These are phyloP conservation scores for Aureobasidium sp. DNA, from an alignment of 2,329 filamentous ascomycete genomes.

Conservation along the genomic window DNA sequence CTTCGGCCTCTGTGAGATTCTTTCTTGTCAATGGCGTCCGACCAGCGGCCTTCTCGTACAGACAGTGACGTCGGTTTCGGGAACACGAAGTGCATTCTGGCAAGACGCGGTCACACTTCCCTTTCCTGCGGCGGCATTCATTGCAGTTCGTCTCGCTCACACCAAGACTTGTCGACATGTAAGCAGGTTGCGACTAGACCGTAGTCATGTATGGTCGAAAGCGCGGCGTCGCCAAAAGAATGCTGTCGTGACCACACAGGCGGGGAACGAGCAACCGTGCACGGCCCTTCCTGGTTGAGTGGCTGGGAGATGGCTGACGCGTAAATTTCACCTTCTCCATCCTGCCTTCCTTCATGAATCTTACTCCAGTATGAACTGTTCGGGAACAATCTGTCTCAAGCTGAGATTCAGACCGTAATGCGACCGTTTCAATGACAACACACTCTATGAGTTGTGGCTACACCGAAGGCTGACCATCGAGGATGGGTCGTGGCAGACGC, in stretches of 20 bases:
- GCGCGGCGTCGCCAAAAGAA: neutral
- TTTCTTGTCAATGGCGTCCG: slow-evolving; percentile 44
- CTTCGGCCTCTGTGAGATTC: slow-evolving; percentile 41
- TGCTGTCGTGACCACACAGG: neutral
- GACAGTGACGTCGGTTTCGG: slow-evolving; percentile 40
- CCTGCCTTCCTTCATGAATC: neutral
- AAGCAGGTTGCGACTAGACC: neutral
- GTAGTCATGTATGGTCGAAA: neutral
- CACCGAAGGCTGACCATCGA: neutral
- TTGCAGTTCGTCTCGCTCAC: slow-evolving; percentile 20
- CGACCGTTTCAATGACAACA: neutral
- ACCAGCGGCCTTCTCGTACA: slow-evolving; percentile 42
- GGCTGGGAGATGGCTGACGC: neutral
- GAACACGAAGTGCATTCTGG: slow-evolving; percentile 36
- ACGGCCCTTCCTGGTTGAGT: neutral
- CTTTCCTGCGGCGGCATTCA: slow-evolving; percentile 25
- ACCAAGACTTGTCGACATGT: neutral
- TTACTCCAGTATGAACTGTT: neutral
- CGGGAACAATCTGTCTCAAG: neutral
- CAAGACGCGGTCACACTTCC: slow-evolving; percentile 28
- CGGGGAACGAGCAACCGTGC: neutral
- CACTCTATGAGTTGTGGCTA: neutral
- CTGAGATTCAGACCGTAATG: neutral
- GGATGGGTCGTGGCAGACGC: neutral
- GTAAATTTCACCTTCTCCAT: neutral